Conservation (phyloP, 805 yeast genomes). For the Lipomyces sp. region DNA sequence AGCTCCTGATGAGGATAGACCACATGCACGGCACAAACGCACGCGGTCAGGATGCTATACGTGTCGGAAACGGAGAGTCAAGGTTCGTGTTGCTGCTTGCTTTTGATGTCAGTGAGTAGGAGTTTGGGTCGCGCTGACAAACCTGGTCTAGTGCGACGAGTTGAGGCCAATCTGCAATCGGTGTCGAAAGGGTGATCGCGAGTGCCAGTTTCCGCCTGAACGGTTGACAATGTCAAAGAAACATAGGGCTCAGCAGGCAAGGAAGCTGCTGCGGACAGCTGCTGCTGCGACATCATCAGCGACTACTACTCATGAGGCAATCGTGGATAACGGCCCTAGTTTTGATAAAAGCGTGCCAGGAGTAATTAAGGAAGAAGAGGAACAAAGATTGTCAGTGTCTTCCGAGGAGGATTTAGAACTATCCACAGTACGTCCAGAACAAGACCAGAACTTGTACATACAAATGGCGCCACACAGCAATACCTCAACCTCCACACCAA, state of each 20-base stretch:
- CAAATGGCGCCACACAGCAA: neutral
- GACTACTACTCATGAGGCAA: neutral
- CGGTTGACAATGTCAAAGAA: slow-evolving; percentile 25
- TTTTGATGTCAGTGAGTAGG: neutral
- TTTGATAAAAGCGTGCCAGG: neutral
- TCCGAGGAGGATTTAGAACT: neutral
- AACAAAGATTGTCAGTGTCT: neutral
- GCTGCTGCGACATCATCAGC: slow-evolving; percentile 19
- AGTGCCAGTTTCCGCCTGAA: slow-evolving; percentile 31
- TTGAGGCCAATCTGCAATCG: slow-evolving; percentile 29
- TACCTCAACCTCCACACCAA: neutral
- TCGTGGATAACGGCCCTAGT: neutral
- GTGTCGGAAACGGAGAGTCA: slow-evolving; percentile 34
- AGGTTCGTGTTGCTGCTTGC: slow-evolving; percentile 17
- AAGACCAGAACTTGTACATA: neutral
- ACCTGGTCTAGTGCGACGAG: slow-evolving; percentile 31
- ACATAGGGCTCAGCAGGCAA: slow-evolving; percentile 24
- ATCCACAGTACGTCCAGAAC: neutral
- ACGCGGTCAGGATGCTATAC: slow-evolving; percentile 36
- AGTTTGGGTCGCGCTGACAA: neutral
- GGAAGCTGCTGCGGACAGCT: slow-evolving; percentile 21
- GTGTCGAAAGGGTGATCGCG: slow-evolving; percentile 33
- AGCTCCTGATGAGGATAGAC: neutral
- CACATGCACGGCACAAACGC: slow-evolving; percentile 21
- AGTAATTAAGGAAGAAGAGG: neutral